Evolutionary conservation across 2,329 filamentous ascomycete species (phyloP), one percentile per base, ranked within the genome.

Genomic region (Teratosphaeria pseudoeucalypti): DNA sequence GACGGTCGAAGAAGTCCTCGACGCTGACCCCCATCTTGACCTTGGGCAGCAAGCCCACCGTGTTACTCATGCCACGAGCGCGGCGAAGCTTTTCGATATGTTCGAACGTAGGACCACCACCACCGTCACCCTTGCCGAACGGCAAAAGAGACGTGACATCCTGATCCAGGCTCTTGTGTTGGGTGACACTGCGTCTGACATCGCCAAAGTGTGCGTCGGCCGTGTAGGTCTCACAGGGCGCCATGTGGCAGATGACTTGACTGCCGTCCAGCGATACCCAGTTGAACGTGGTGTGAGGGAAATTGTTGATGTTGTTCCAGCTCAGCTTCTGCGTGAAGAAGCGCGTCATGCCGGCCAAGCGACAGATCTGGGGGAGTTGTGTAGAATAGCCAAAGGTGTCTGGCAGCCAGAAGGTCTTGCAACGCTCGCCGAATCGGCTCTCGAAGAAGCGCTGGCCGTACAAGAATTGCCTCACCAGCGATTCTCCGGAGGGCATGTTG

Each of bases 221-320:
- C 5, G 92, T 97, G 73, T 99, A 97, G 0, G 94, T 97, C 76
- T 99, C 92, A 2, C 90, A 84, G 1, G 94, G 94, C 2, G 92
- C 85, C 94, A 99, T 99, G 71, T 99, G 94, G 74, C 92, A 97
- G 63, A 99, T 85, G 65, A 99, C 94, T 71, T 97, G 94, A 70
- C 89, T 95, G 60, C 94, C 92, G 73, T 99, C 94, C 14, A 96
- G 83, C 12, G 91, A 85, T 34, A 99, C 92, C 94, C 94, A 99
- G 75, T 96, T 96, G 81, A 99, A 99, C 0, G 94, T 97, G 6
- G 94, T 97, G 72, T 97, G 94, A 0, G 94, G 94, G 77, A 97
- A 99, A 71, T 89, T 95, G 77, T 97, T 97, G 81, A 97, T 97
- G 73, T 97, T 97, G 79, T 97, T 97, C 94, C 94, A 99, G 79